Base-by-base conservation (phyloP, 306 rosid genomes). In the Rosa persica region DNA sequence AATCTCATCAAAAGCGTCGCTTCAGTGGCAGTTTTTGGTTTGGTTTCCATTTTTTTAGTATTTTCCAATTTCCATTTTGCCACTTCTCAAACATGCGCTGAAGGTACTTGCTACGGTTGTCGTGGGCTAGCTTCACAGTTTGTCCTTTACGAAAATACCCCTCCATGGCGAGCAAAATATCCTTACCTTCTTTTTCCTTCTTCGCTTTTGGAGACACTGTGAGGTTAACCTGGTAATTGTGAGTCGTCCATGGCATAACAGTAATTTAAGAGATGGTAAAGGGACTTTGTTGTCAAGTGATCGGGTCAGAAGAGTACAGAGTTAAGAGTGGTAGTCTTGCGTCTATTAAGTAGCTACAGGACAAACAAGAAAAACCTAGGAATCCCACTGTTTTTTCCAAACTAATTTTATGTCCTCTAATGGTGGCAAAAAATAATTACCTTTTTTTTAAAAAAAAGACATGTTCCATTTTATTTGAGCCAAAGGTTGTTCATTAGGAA, bases 1-100 rank as follows among this genome's bases (percentile, higher is more conserved):
- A n/a, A 47, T 65, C 60, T 12, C 79, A 66, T 16, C 0, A 25
- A 66, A 79, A n/a, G 43, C 22, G 13, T 15, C 67, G 43, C 42
- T 64, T 60, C 25, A 66, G 6, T 80, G 78, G 75, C 79, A 22
- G 73, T 68, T 43, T 44, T 44, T 61, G 3, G 67, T 16, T 54
- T 52, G 6, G 3, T 30, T 64, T 15, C 68, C 22, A 52, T 1
- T 16, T 40, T 16, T 9, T 42, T 22, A 17, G 52, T 40, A 25
- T 15, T 73, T 47, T 30, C 16, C 6, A n/a, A 12, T 54, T 0
- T 46, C 78, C 40, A 0, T 80, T 30, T 49, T 58, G 84, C 76
- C 80, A 75, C 80, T 60, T 81, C 48, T 75, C 76, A 49, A 12
- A 34, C 80, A 76, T 81, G 81, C 81, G 39, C 55, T 64, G 3